Evolutionary conservation across 148 eudicot species (phyloP).

Genomic region (Oxyria digyna): DNA sequence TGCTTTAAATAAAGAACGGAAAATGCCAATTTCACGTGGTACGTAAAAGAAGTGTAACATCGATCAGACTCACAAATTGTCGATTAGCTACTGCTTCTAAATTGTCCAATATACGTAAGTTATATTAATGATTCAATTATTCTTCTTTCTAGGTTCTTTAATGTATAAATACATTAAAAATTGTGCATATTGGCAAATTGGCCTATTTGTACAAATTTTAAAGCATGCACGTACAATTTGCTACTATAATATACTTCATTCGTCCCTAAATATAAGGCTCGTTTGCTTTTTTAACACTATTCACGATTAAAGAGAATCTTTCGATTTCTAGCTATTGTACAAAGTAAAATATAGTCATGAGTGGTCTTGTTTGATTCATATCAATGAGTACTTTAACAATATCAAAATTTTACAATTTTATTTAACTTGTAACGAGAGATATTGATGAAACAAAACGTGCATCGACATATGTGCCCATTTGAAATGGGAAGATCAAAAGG

Average conservation of each 20-base stretch:
- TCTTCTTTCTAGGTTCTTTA: background rate
- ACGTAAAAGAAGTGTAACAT: background rate
- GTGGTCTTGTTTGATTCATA: no score
- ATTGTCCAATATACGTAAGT: background rate
- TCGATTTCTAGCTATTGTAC: no score
- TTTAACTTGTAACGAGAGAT: no score
- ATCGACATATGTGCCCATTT: no score
- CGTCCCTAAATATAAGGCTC: no score
- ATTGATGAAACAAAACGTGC: no score
- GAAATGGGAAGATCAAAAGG: no score
- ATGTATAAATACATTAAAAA: background rate
- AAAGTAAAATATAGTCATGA: no score
- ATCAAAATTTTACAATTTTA: no score
- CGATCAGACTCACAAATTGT: background rate
- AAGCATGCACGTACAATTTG: background rate
- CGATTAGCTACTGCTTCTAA: background rate
- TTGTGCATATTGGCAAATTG: background rate
- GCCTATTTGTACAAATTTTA: background rate
- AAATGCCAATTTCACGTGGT: constrained; percentile 1
- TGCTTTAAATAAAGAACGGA: background rate
- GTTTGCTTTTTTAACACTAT: no score
- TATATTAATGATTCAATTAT: background rate
- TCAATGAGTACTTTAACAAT: no score
- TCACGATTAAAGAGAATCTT: no score
- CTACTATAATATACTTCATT: background rate